These are phyloP conservation scores for Dalechampia spathulata DNA, from an alignment of 441 rosid genomes.

Conservation along the genomic window DNA sequence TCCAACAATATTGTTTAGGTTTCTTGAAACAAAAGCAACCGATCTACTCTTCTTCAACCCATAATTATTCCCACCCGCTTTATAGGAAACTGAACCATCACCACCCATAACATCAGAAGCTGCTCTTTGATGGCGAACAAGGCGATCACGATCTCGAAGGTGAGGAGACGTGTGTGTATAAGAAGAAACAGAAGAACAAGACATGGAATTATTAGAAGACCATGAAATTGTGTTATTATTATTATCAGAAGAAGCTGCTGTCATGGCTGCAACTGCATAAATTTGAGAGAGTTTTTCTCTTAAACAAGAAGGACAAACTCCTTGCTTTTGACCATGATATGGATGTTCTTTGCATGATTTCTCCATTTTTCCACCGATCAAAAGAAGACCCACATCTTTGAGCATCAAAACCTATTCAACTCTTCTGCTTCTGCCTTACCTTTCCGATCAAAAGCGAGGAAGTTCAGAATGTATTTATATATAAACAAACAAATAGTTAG, in stretches of 20 bases:
- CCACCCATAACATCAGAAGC: constrained; percentile 25
- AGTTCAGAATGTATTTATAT: neutral
- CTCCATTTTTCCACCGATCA: constrained; percentile 15
- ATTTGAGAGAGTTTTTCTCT: constrained; percentile 50
- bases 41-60: constrained; percentile 79
- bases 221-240: constrained; percentile 5
- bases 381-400: neutral
- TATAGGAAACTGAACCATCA: constrained; percentile 32
- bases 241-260: constrained; percentile 6
- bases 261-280: neutral
- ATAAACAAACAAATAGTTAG: too few relatives aligned
- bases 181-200: constrained; percentile 16
- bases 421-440: neutral
- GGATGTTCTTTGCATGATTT: constrained; percentile 50
- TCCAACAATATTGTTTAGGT: constrained; percentile 14
- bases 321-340: constrained; percentile 32
- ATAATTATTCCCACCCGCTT: constrained; percentile 19
- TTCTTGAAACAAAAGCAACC: constrained; percentile 38
- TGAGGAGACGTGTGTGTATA: constrained; percentile 18
- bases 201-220: constrained; percentile 3
- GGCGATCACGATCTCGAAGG: constrained; percentile 20
- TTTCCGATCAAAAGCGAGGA: too few relatives aligned
- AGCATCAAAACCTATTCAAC: neutral
- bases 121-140: constrained; percentile 30
- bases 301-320: constrained; percentile 73